Conservation (phyloP, 2,329 filamentous ascomycete genomes). For the Cladosporium sp. region DNA sequence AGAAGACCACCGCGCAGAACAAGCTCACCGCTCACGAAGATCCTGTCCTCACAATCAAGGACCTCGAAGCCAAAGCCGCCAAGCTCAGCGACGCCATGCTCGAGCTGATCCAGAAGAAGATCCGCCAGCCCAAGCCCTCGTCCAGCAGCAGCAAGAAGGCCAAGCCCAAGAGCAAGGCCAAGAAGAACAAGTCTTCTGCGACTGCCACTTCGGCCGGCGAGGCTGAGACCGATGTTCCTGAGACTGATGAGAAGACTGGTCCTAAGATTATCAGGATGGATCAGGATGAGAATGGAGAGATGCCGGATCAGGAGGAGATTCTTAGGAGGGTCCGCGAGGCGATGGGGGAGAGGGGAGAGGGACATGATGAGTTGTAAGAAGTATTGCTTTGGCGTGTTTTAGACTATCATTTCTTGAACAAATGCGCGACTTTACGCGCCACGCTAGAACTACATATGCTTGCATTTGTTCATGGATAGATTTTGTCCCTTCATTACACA, state of each 20-base stretch:
- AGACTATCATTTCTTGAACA: background rate
- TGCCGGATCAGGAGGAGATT: conserved; percentile 32
- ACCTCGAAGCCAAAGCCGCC: conserved; percentile 67
- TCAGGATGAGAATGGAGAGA: conserved; percentile 25
- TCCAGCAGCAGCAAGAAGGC: conserved; percentile 34
- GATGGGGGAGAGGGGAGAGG: conserved; percentile 14
- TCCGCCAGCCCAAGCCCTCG: conserved; percentile 47
- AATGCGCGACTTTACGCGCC: background rate
- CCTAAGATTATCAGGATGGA: conserved; percentile 13
- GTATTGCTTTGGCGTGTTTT: background rate
- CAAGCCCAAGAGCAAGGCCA: conserved; percentile 31
- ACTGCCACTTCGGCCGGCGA: conserved; percentile 22
- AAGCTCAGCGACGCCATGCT: conserved; percentile 70
- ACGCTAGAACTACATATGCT: background rate
- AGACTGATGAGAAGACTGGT: conserved; percentile 18
- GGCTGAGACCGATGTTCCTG: conserved; percentile 36
- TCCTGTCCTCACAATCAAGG: conserved; percentile 70
- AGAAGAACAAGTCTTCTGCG: conserved; percentile 17
- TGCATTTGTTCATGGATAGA: background rate
- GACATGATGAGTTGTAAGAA: conserved; percentile 24
- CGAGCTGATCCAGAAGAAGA: conserved; percentile 69
- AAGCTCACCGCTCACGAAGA: conserved; percentile 70
- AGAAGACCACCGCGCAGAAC: conserved; percentile 69
- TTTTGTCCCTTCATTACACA: background rate
- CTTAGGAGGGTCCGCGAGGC: conserved; percentile 26